Conservation (phyloP, 2,329 filamentous ascomycete species). For the Tolypocladium cylindrosporum region DNA sequence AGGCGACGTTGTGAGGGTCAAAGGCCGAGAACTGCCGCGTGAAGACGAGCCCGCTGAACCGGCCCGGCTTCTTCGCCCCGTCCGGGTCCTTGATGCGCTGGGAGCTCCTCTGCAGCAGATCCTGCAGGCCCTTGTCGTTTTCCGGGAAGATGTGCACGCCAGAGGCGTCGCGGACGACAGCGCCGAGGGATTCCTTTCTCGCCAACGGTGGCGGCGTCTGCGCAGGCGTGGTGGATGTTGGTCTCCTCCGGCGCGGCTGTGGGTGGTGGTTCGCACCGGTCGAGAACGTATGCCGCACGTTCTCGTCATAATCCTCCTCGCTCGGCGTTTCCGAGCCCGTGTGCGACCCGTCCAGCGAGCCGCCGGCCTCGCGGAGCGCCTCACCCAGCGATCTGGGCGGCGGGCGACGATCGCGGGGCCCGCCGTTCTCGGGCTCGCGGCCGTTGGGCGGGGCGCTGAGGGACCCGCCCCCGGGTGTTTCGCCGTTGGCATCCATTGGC, state of each 20-base stretch:
- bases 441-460: not conserved
- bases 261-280: slow-evolving; percentile 2
- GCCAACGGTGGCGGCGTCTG: not conserved
- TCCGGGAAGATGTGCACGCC: slow-evolving; percentile 17
- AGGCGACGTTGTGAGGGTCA: slow-evolving; percentile 58
- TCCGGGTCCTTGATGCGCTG: slow-evolving; percentile 11
- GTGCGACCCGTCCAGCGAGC: slow-evolving; percentile 8
- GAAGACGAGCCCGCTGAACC: slow-evolving; percentile 50
- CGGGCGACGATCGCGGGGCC: not conserved
- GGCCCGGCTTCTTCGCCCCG: slow-evolving; percentile 9
- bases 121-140: slow-evolving; percentile 17
- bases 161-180: slow-evolving; percentile 13
- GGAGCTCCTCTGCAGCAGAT: slow-evolving; percentile 15
- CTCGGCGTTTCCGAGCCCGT: slow-evolving; percentile 29
- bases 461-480: not conserved
- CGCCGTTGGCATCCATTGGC: not conserved
- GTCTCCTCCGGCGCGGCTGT: not conserved
- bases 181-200: not conserved
- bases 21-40: slow-evolving; percentile 65
- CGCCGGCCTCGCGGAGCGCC: slow-evolving; percentile 15
- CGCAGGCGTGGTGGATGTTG: not conserved
- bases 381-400: slow-evolving; percentile 15
- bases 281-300: slow-evolving; percentile 15
- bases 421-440: not conserved
- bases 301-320: slow-evolving; percentile 36